A percentile compares a stretch with the other conserved stretches of the same genome.
Conservation (phyloP, 2,329 filamentous ascomycete species). For the Stromatinia cepivora region DNA sequence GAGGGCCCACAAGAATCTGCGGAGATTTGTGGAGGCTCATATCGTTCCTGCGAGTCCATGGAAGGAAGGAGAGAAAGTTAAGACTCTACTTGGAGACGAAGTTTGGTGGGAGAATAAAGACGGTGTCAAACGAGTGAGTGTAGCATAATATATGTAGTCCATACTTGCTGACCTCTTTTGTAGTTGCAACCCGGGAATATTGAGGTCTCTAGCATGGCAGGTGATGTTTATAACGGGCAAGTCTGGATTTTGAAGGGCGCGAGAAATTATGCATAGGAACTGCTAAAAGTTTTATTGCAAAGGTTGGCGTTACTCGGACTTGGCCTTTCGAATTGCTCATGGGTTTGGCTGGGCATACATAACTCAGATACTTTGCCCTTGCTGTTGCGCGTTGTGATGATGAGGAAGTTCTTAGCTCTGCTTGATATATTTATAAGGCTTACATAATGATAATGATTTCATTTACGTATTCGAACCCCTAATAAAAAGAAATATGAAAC, state of each 20-base stretch:
- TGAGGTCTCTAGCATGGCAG: constrained; percentile 72
- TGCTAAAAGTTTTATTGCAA: background rate
- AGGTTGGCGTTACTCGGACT: background rate
- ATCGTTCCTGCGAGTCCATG: constrained; percentile 76
- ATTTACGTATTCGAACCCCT: background rate
- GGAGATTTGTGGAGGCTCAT: constrained; percentile 82
- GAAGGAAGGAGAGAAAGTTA: constrained; percentile 63
- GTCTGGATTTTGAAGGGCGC: constrained; percentile 61
- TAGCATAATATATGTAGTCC: background rate
- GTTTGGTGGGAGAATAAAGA: constrained; percentile 81
- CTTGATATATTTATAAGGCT: background rate
- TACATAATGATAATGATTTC: constrained; percentile 1
- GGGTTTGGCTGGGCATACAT: background rate
- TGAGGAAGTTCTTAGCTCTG: background rate
- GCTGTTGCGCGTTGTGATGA: background rate
- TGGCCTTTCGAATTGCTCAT: background rate
- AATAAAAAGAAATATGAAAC: background rate
- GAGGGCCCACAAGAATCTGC: constrained; percentile 73
- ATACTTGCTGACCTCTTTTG: constrained; percentile 12
- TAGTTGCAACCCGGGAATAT: constrained; percentile 78
- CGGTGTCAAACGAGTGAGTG: constrained; percentile 64
- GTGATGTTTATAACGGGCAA: constrained; percentile 82
- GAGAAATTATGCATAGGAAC: constrained; percentile 37
- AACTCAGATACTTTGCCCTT: background rate
- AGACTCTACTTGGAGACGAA: constrained; percentile 66